These are phyloP conservation scores for Candida sanyaensis DNA, from an alignment of 1,139 yeast species.

Conservation along the genomic window DNA sequence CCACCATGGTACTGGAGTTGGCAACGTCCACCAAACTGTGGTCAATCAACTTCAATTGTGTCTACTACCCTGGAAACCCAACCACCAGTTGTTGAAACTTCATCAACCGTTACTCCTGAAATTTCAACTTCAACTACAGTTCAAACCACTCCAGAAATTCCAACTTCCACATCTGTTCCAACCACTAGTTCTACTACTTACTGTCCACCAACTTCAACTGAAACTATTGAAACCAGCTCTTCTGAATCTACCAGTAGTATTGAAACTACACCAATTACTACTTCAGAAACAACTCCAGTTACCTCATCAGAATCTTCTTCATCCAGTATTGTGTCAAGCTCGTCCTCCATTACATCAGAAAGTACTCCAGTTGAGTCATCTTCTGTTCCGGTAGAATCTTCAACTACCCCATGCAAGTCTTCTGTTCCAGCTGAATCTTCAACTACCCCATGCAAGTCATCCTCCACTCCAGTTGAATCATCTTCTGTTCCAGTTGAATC, in stretches of 20 bases:
- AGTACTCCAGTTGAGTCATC: neutral
- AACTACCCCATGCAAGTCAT: too few species aligned
- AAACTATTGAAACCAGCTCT: neutral
- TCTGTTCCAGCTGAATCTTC: too few species aligned
- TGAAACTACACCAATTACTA: neutral
- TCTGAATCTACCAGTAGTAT: neutral
- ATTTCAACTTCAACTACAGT: neutral
- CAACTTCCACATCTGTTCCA: neutral
- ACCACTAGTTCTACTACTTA: neutral
- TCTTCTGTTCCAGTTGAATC: neutral
- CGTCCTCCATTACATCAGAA: neutral
- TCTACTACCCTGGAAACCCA: slow-evolving; percentile 16
- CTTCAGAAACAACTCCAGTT: neutral
- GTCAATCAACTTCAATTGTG: neutral
- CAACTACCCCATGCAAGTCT: neutral
- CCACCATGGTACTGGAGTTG: slow-evolving; percentile 1
- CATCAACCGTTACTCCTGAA: slow-evolving; percentile 17
- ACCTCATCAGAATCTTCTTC: neutral
- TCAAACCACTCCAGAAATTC: neutral
- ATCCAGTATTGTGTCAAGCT: neutral
- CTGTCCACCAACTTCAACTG: slow-evolving; percentile 7
- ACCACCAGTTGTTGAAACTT: slow-evolving; percentile 9
- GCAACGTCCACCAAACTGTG: neutral
- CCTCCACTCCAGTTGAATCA: neutral
- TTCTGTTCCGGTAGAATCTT: neutral